Evolutionary conservation across 257 asterid species (phyloP).

Genomic region (Cruciata laevipes): DNA sequence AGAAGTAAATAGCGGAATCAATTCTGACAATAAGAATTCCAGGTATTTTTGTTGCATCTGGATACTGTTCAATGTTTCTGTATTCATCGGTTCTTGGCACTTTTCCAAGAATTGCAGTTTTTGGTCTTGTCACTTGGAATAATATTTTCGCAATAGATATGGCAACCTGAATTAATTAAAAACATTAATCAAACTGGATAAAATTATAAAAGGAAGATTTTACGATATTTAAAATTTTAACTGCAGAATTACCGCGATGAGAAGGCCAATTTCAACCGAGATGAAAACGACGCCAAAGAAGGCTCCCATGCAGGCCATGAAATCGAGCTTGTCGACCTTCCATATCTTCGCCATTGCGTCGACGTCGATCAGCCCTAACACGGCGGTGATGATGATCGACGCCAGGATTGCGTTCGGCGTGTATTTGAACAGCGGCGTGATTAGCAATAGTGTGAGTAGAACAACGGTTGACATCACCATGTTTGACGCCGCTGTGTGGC

Average conservation of each 20-base stretch:
- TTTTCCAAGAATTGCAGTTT: conserved; percentile 78
- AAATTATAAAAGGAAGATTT: too few relatives aligned
- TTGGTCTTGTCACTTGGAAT: conserved; percentile 87
- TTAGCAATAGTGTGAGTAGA: conserved; percentile 52
- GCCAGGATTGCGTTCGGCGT: conserved; percentile 89
- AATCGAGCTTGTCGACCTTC: conserved; percentile 85
- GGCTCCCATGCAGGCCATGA: conserved; percentile 93
- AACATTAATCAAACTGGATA: too few relatives aligned
- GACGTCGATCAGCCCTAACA: conserved; percentile 61
- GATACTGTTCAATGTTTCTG: conserved; percentile 76
- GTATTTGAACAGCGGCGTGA: conserved; percentile 84
- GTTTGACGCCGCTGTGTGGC: conserved; percentile 89
- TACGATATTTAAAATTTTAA: too few relatives aligned
- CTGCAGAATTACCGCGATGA: conserved; percentile 44
- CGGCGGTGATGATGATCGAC: conserved; percentile 90
- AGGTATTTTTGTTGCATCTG: conserved; percentile 65
- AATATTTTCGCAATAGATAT: conserved; percentile 82
- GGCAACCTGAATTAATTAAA: conserved; percentile 37
- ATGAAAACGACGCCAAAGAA: conserved; percentile 78
- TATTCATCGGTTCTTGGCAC: conserved; percentile 74
- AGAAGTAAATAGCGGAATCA: conserved; percentile 89
- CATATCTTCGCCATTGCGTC: conserved; percentile 65
- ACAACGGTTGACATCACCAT: conserved; percentile 81
- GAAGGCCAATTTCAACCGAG: conserved; percentile 78
- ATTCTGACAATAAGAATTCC: conserved; percentile 76